Evolutionary conservation across 345 rosid genomes (phyloP).

Genomic region (Raphanus sativus): DNA sequence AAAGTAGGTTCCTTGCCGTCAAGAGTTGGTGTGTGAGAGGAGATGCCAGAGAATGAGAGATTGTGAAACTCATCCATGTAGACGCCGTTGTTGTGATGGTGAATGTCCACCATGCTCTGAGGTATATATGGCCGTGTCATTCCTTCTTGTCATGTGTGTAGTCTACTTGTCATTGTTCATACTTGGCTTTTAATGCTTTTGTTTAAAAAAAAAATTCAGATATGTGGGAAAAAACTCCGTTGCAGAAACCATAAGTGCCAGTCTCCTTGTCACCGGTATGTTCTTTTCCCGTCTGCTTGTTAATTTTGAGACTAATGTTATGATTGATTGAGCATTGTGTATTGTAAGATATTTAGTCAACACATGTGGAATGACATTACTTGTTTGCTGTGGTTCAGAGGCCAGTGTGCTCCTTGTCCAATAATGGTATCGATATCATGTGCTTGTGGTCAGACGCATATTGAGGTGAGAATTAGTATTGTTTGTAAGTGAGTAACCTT

Average conservation of each 20-base stretch:
- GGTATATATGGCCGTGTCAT: too few relatives aligned
- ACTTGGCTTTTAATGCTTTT: constrained; percentile 1
- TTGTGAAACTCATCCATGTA: constrained; percentile 91
- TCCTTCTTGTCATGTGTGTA: too few relatives aligned
- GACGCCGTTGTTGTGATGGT: constrained; percentile 91
- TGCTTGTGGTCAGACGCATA: constrained; percentile 73
- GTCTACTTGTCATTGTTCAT: not conserved
- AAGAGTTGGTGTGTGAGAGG: constrained; percentile 87
- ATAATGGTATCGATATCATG: constrained; percentile 86
- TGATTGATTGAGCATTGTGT: not conserved
- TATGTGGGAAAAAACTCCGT: constrained; percentile 75
- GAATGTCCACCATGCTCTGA: constrained; percentile 88
- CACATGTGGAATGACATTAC: constrained; percentile 13
- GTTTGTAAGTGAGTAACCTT: not conserved
- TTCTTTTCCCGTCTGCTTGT: not conserved
- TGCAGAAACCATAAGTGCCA: constrained; percentile 93
- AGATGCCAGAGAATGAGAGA: constrained; percentile 79
- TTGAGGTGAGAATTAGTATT: constrained; percentile 66
- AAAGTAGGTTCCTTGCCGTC: constrained; percentile 77
- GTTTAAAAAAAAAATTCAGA: constrained; percentile 42
- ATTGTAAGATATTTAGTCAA: constrained; percentile 9
- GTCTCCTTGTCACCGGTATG: constrained; percentile 86
- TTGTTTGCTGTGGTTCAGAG: constrained; percentile 50
- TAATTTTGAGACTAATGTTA: not conserved
- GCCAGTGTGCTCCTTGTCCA: constrained; percentile 95